A percentile compares a stretch with the other conserved stretches of the same genome.
These are phyloP conservation scores for Primulina tabacum DNA, from an alignment of 257 asterid genomes.

Conservation along the genomic window DNA sequence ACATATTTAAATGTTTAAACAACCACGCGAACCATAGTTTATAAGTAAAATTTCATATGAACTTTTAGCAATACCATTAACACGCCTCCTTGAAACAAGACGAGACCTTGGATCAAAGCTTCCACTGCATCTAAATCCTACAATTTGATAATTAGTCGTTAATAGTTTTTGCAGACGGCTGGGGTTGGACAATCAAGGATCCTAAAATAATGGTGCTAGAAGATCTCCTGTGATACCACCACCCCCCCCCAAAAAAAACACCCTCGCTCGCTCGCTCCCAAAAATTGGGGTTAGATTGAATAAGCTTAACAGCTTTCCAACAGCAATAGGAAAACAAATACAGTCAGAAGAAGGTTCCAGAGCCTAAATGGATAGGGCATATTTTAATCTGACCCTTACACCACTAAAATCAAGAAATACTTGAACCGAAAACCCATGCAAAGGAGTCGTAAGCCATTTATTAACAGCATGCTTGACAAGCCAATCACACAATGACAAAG, in stretches of 20 bases:
- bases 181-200: no score
- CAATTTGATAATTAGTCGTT: constrained; percentile 21
- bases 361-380: constrained; percentile 3
- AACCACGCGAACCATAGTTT: constrained; percentile 1
- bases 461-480: constrained; percentile 12
- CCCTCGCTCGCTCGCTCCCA: no score
- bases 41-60: not conserved
- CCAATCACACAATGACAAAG: constrained; percentile 1
- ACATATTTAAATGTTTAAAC: constrained; percentile 19
- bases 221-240: no score
- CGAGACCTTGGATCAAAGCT: constrained; percentile 96
- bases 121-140: constrained; percentile 98
- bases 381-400: not conserved
- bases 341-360: not conserved
- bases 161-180: not conserved
- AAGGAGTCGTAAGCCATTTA: constrained; percentile 1
- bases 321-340: not conserved
- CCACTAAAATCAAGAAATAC: constrained; percentile 11
- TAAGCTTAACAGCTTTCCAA: not conserved
- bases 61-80: constrained; percentile 59
- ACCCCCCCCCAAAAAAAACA: no score
- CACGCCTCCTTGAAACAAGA: constrained; percentile 97
- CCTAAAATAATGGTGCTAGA: no score
- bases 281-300: not conserved
- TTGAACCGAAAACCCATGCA: not conserved